Evolutionary conservation across 495 filamentous ascomycete genomes (phyloP), one percentile per base, ranked within the genome.

Genomic region (Penicillium chermesinum): DNA sequence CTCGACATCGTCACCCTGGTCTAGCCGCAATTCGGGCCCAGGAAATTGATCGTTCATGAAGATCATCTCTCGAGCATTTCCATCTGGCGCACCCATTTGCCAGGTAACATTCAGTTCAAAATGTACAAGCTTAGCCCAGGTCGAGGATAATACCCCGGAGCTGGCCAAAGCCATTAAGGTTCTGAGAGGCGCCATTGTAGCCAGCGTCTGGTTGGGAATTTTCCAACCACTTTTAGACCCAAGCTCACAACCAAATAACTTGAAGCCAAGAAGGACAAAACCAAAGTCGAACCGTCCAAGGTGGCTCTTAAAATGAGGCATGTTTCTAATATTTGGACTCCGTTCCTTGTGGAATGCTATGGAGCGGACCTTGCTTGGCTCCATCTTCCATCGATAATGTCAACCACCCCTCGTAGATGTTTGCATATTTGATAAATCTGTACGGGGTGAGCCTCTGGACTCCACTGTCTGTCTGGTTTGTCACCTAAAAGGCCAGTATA

Each of bases 21-120:
- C 75, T 1, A 77, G 61, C 41, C 76, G 67, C 32, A 83, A 69
- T 16, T 72, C 36, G 0, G 78, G 79, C 0, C 76, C 78, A 0
- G 79, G 79, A 43, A 74, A 81, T 6, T 75, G 71, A 12, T 72
- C 73, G 58, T 83, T 83, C 41, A 80, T 69, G 16, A 80, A 72
- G 6, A 82, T 66, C 36, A 79, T 66, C 4, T 74, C 54, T 15
- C 73, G 53, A 18, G 41, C 41, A 15, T 58, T 38, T 37, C 73
- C 72, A 61, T 74, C 63, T 0, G 71, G 71, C 0, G 69, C 53
- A 1, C 62, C 51, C 2, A 41, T 53, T 18, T 67, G 52, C 70
- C 69, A 73, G 7, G 71, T 74, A 2, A 75, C 50, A 20, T 56
- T 34, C 4, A 46, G 32, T 14, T 64, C 53, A 20, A 61, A 65